Conservation (phyloP, 257 asterid genomes). For the Forsythia suspensa region DNA sequence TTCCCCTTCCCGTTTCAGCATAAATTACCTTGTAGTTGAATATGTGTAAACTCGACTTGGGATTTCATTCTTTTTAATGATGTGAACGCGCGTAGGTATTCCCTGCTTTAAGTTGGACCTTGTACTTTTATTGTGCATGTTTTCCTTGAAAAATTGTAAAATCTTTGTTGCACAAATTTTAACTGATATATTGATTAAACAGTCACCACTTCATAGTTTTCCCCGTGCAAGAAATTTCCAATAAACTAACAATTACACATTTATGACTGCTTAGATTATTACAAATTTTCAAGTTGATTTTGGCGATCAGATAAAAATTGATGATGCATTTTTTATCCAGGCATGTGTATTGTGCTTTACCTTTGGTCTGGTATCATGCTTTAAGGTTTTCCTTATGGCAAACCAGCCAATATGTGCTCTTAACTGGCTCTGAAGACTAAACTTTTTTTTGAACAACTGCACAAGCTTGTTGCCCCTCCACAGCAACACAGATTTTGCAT, state of each 20-base stretch:
- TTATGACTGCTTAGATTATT: neutral
- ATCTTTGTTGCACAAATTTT: neutral
- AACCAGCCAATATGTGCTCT: no score
- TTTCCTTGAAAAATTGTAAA: neutral
- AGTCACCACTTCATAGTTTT: neutral
- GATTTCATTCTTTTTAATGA: neutral
- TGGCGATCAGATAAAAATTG: neutral
- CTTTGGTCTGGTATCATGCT: no score
- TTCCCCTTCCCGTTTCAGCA: neutral
- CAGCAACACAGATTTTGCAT: neutral
- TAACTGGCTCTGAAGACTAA: no score
- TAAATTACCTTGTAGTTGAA: neutral
- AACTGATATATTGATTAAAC: neutral
- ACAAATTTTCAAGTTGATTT: neutral
- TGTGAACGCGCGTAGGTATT: neutral
- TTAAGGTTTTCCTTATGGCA: no score
- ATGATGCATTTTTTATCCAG: no score
- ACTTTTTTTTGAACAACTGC: neutral
- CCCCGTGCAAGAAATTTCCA: neutral
- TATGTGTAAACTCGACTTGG: neutral
- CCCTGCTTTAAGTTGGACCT: neutral
- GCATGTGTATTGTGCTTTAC: no score
- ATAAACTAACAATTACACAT: neutral
- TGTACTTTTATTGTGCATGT: neutral
- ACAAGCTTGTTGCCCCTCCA: neutral